Base-by-base conservation (phyloP, 2,329 filamentous ascomycete species). In the Falciphora oryzae region DNA sequence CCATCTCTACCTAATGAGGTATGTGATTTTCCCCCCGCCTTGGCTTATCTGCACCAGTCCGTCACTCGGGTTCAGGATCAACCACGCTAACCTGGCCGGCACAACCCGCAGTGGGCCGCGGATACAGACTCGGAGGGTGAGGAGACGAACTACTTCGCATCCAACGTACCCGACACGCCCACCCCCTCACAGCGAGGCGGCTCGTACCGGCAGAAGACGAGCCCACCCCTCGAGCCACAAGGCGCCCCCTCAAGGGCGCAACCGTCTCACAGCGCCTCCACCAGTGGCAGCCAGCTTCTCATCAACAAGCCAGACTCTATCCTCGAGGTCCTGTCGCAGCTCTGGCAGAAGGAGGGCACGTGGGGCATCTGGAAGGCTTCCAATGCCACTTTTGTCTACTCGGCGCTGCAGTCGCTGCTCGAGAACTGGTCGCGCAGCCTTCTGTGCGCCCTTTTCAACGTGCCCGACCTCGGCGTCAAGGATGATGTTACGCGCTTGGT, bases 351-450 rank as follows among this genome's bases (percentile, higher is more conserved):
- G 70, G 94, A 96, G 74, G 92, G 93, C 50, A 89, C 89, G 0
- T 93, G 93, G 83, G 95, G 95, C 5, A 88, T 97, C 6, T 99
- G 94, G 93, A 97, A 97, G 75, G 88, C 89, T 11, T 92, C 93
- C 53, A 98, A 98, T 74, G 87, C 91, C 18, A 96, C 93, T 1
- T 99, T 98, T 72, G 82, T 98, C 62, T 97, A 98, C 77, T 91
- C 89, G 0, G 86, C 97, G 60, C 82, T 98, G 25, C 86, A 93
- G 67, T 92, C 92, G 14, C 89, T 96, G 10, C 80, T 97, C 35
- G 95, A 98, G 75, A 93, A 92, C 70, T 99, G 96, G 88, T 91
- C 93, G 13, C 86, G 93, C 71, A 95, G 92, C 71, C 84, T 97
- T 63, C 82, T 98, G n/a, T 92, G 92, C 59, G 94, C 95, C 1